Evolutionary conservation across 169 alveolate genomes (phyloP).

Genomic region (Cystoisospora suis): DNA sequence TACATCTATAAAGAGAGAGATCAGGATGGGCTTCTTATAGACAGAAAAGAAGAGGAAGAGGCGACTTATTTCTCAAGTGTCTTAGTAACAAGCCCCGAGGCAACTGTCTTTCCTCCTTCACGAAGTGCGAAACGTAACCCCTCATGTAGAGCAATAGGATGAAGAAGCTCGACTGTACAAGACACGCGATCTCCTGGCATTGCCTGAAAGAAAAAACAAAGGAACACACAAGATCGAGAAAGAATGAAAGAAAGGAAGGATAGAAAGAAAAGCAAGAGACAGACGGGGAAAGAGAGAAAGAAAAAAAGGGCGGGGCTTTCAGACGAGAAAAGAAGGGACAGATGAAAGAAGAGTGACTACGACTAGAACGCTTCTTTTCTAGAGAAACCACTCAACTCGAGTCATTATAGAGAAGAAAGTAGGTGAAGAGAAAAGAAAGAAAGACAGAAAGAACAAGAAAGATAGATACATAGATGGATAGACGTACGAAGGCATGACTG

Average conservation of each 20-base stretch:
- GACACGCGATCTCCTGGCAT: conserved; percentile 72
- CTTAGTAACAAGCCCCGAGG: conserved; percentile 90
- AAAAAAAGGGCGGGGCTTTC: neutral
- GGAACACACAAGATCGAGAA: neutral
- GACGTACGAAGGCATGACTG: neutral
- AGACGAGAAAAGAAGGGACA: no score
- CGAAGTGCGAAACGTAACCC: conserved; percentile 93
- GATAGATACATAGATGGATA: neutral
- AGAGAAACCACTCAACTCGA: no score
- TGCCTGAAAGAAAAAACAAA: conserved; percentile 41
- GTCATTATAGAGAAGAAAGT: neutral
- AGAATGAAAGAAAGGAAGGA: neutral
- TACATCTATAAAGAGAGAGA: no score
- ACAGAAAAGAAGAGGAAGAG: no score
- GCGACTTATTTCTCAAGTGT: neutral
- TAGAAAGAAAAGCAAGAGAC: neutral
- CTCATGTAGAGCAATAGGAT: conserved; percentile 81
- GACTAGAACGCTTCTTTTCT: no score
- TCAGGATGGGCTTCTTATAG: no score
- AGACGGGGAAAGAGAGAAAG: neutral
- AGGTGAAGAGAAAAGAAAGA: neutral
- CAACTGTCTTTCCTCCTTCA: conserved; percentile 95
- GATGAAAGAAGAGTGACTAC: no score
- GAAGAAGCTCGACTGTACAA: conserved; percentile 79
- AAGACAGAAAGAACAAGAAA: neutral